Base-by-base conservation (phyloP, 148 eudicot genomes). In the Rhododendron ferrugineum region DNA sequence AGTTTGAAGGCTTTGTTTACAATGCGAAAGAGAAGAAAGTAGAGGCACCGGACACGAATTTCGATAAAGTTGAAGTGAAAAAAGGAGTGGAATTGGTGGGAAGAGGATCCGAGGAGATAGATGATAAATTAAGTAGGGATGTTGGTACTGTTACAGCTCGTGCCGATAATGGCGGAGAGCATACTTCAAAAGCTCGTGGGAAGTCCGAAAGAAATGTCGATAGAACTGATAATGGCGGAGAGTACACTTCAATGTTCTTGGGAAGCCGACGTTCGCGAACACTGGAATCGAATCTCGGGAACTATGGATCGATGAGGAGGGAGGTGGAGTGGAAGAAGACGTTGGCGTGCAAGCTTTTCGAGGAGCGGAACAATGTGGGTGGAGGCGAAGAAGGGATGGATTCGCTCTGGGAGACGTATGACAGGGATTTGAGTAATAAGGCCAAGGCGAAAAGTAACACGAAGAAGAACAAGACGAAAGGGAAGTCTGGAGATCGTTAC, bases 301-400 rank as follows among this genome's bases (percentile, higher is more conserved):
- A 85, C 82, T 88, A 89, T 11, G 94, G 96, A 60, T 95, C 97
- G 1, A 89, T 90, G 93, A 94, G 93, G 85, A 92, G 82, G 82
- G 98, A 92, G 62, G 94, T 86, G 49, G 98, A 94, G n/a, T 96
- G 98, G 98, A 91, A 92, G 54, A 88, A 92, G 75, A 93, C 98
- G 2, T 84, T 96, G 74, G 98, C 95, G 0, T 93, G 98, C 75
- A 94, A 93, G 88, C 85, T 96, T 3, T 94, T 92, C 37, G 98
- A 96, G 81, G 98, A 96, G 52, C 34, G 94, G 42, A 93, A 94
- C 89, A 91, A 90, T 34, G 87, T 81, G 34, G 85, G 20, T 1
- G 88, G 90, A 0, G 36, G 88, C 14, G 52, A 82, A 15, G 96
- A 96, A 82, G 92, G 92, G 58, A 96, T 96, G 98, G 98, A 96